Evolutionary conservation across 768 basidiomycete genomes (phyloP).

Genomic region (Chlorophyllum brunneum): DNA sequence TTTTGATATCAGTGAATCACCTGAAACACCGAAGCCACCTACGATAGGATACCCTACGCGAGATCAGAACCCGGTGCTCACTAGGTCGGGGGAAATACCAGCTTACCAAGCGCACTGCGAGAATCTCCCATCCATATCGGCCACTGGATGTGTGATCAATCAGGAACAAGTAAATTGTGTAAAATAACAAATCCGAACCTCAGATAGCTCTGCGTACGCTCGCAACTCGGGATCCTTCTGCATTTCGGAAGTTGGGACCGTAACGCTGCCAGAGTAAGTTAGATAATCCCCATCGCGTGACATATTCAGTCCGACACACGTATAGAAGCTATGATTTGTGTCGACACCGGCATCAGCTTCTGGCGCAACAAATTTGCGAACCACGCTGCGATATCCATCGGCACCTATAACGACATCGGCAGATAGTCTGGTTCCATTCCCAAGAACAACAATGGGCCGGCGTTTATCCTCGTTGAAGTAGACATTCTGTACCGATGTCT

Average conservation of each 20-base stretch:
- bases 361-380: conserved; percentile 31
- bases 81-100: conserved; percentile 1
- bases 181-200: conserved; percentile 2
- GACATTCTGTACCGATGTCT: conserved; percentile 24
- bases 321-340: conserved; percentile 30
- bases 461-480: conserved; percentile 24
- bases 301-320: conserved; percentile 25
- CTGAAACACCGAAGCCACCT: conserved; percentile 13
- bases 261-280: conserved; percentile 23
- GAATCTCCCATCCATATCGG: conserved; percentile 29
- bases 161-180: background rate
- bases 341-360: conserved; percentile 25
- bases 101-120: conserved; percentile 23
- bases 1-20: background rate
- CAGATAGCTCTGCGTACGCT: conserved; percentile 3
- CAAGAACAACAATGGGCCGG: conserved; percentile 23
- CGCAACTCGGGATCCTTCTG: conserved; percentile 8
- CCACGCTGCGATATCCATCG: conserved; percentile 42
- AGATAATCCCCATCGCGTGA: background rate
- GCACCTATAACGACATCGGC: conserved; percentile 51
- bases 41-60: conserved; percentile 26
- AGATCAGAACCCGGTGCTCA: no score
- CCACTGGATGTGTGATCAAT: conserved; percentile 19
- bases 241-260: conserved; percentile 24
- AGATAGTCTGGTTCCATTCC: conserved; percentile 30